phyloP scores from a whole-genome alignment of 441 rosid species.

The Gossypium gossypioides region DNA sequence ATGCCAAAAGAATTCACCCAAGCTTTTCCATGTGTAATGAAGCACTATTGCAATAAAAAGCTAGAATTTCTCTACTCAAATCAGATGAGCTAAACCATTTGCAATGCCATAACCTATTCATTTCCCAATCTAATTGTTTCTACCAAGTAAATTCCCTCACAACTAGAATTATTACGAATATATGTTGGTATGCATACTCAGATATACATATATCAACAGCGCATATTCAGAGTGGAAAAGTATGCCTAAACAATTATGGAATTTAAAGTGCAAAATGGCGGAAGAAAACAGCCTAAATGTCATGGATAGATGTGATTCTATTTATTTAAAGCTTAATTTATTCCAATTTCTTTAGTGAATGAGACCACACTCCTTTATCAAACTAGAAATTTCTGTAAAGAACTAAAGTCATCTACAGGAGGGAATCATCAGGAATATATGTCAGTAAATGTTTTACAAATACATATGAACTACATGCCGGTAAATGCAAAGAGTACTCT shows the following conservation, averaged over 20 bases:
- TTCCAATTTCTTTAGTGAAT: not conserved
- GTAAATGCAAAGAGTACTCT: not conserved
- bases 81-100: not conserved
- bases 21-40: not conserved
- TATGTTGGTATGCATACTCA: not conserved
- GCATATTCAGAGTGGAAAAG: not conserved
- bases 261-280: not conserved
- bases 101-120: not conserved
- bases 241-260: not conserved
- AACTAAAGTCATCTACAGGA: not conserved
- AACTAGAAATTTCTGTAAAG: not conserved
- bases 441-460: not conserved
- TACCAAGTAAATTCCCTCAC: not conserved
- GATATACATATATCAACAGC: not conserved
- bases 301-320: not conserved
- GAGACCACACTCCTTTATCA: not conserved
- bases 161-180: not conserved
- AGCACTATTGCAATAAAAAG: slow-evolving; percentile 2
- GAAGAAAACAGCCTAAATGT: slow-evolving; percentile 6
- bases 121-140: not conserved
- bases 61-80: not conserved
- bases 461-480: not conserved
- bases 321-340: not conserved
- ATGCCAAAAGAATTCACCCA: slow-evolving; percentile 8
- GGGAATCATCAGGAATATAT: not conserved